A percentile compares a stretch with the other conserved stretches of the same genome.
Conservation (phyloP, 176 grass and related monocot species). For the Triticum urartu region DNA sequence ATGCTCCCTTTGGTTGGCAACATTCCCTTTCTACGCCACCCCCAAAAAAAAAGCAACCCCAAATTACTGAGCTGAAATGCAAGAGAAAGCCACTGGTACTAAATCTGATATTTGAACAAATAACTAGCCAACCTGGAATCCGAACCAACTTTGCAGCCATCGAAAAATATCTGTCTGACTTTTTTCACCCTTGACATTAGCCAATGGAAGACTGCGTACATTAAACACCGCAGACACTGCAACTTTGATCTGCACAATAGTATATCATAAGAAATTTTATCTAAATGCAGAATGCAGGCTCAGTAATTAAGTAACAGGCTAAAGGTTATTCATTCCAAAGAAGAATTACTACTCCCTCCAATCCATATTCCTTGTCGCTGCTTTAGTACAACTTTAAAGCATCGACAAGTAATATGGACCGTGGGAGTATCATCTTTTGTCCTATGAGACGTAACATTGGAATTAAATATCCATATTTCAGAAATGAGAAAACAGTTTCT, state of each 20-base stretch:
- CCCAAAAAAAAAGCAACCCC: not conserved
- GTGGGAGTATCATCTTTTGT: no score
- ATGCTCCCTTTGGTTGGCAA: conserved; percentile 95
- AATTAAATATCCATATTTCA: conserved; percentile 7
- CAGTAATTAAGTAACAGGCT: not conserved
- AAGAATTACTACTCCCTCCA: not conserved
- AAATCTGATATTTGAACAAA: conserved; percentile 3
- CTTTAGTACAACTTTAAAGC: no score
- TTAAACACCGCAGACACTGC: conserved; percentile 71
- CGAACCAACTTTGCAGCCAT: conserved; percentile 94
- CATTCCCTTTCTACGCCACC: conserved; percentile 75
- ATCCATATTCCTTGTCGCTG: no score
- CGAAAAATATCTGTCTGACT: conserved; percentile 59
- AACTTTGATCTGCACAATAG: conserved; percentile 64
- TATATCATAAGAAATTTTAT: conserved; percentile 9
- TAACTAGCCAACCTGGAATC: conserved; percentile 71
- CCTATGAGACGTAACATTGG: not conserved
- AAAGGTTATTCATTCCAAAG: not conserved
- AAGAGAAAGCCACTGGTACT: conserved; percentile 14
- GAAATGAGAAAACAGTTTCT: not conserved
- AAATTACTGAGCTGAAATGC: conserved; percentile 31
- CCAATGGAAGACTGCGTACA: conserved; percentile 76
- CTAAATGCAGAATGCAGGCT: not conserved
- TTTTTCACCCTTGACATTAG: conserved; percentile 48
- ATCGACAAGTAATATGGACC: no score